phyloP scores from a whole-genome alignment of 805 yeast genomes.

The Jamesozyma rosinii region DNA sequence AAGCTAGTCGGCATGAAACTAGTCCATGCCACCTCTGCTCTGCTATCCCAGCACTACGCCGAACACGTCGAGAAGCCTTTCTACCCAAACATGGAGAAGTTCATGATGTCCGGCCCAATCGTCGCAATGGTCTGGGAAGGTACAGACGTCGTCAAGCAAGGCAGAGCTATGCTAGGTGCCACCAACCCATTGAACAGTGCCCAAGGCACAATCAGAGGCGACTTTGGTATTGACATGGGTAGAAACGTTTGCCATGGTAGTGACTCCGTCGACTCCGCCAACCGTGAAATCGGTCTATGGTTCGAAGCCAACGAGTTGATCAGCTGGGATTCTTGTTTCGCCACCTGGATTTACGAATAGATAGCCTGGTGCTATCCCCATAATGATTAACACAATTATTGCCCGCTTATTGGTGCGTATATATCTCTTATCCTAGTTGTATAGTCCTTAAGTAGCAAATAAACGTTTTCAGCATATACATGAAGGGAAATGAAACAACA shows the following conservation, averaged over 20 bases:
- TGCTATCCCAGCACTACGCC: slow-evolving; percentile 87
- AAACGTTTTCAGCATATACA: too few species aligned
- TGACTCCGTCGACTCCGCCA: slow-evolving; percentile 96
- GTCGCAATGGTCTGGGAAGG: slow-evolving; percentile 99
- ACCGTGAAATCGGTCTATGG: slow-evolving; percentile 94
- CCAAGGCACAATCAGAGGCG: slow-evolving; percentile 99
- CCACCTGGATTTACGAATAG: slow-evolving; percentile 88
- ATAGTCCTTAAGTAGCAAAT: too few species aligned
- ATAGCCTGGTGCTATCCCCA: too few species aligned
- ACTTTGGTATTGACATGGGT: slow-evolving; percentile 96
- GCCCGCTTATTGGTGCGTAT: too few species aligned
- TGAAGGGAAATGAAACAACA: too few species aligned
- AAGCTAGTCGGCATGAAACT: slow-evolving; percentile 94
- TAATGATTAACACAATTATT: too few species aligned
- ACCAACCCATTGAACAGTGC: slow-evolving; percentile 96
- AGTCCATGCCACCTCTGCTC: slow-evolving; percentile 73
- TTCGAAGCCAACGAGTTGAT: slow-evolving; percentile 94
- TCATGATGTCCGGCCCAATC: slow-evolving; percentile 98
- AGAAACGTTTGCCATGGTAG: slow-evolving; percentile 99
- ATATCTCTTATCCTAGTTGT: too few species aligned
- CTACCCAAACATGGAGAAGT: slow-evolving; percentile 91
- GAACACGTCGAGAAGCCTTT: slow-evolving; percentile 95
- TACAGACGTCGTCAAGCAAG: slow-evolving; percentile 97
- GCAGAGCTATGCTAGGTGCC: slow-evolving; percentile 96
- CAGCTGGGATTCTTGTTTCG: slow-evolving; percentile 78